A percentile compares a stretch with the other conserved stretches of the same genome.
These are phyloP conservation scores for Piromyces sp. DNA, from an alignment of 192 early-diverging fungal species.

Conservation along the genomic window DNA sequence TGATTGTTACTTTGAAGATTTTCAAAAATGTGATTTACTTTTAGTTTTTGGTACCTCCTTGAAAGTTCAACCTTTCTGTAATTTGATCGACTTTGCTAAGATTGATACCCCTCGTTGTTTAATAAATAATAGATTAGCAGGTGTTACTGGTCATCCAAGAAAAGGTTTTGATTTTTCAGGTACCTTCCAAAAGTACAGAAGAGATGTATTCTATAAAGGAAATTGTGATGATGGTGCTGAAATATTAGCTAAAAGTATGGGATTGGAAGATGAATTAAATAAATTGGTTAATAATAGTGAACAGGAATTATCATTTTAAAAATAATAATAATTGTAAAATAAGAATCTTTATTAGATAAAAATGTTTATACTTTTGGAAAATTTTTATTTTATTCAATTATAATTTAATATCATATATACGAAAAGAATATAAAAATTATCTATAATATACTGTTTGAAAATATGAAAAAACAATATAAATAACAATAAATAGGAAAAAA, in stretches of 20 bases:
- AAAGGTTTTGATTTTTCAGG: slow-evolving; percentile 71
- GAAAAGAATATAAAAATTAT: too few species aligned
- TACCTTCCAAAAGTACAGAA: slow-evolving; percentile 27
- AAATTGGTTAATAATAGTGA: too few species aligned
- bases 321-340: too few species aligned
- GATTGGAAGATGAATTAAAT: slow-evolving; percentile 12
- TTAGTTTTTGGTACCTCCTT: slow-evolving; percentile 90
- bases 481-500: too few species aligned
- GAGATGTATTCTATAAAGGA: slow-evolving; percentile 69
- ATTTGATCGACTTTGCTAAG: slow-evolving; percentile 48
- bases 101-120: slow-evolving; percentile 59
- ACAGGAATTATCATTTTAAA: too few species aligned
- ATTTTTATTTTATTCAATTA: too few species aligned
- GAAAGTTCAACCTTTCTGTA: slow-evolving; percentile 77
- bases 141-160: neutral
- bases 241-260: slow-evolving; percentile 49
- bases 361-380: too few species aligned
- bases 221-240: slow-evolving; percentile 63
- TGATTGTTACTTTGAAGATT: slow-evolving; percentile 33
- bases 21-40: slow-evolving; percentile 56
- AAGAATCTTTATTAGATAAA: too few species aligned
- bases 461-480: too few species aligned
- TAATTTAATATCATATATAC: too few species aligned
- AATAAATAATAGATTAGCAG: slow-evolving; percentile 46
- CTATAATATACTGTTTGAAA: too few species aligned